Evolutionary conservation across 345 rosid species (phyloP).

Genomic region (Populus deltoides): DNA sequence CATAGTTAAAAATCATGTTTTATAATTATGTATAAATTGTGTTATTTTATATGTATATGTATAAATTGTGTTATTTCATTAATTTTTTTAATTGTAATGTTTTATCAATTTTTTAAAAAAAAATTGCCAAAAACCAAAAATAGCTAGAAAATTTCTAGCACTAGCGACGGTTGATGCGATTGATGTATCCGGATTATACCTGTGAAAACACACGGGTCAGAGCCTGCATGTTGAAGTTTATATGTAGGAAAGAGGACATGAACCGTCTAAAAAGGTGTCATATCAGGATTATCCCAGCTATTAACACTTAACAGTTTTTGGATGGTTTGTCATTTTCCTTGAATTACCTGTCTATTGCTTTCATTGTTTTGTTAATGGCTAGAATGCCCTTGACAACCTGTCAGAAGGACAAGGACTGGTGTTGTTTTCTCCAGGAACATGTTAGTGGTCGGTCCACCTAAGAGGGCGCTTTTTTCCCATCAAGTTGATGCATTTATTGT

Average conservation of each 20-base stretch:
- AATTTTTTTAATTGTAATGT: too few species aligned
- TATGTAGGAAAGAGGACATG: neutral
- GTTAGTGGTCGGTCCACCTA: slow-evolving; percentile 15
- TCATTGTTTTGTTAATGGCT: neutral
- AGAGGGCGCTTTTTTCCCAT: neutral
- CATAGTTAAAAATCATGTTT: too few species aligned
- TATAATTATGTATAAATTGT: too few species aligned
- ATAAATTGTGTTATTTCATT: too few species aligned
- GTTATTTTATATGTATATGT: too few species aligned
- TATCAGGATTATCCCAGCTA: neutral
- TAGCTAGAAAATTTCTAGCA: neutral
- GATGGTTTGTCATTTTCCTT: neutral
- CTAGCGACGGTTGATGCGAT: neutral
- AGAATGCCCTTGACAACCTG: slow-evolving; percentile 11
- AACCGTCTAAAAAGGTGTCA: neutral
- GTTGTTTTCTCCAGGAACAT: neutral
- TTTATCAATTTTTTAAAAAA: too few species aligned
- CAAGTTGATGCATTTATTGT: neutral
- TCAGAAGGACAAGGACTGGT: neutral
- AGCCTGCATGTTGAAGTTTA: neutral
- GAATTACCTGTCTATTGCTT: neutral
- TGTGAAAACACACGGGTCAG: neutral
- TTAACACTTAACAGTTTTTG: neutral
- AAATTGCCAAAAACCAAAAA: too few species aligned
- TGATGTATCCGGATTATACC: too few species aligned